Base-by-base conservation (phyloP, 2,329 filamentous ascomycete species). In the Verticillium isaacii region DNA sequence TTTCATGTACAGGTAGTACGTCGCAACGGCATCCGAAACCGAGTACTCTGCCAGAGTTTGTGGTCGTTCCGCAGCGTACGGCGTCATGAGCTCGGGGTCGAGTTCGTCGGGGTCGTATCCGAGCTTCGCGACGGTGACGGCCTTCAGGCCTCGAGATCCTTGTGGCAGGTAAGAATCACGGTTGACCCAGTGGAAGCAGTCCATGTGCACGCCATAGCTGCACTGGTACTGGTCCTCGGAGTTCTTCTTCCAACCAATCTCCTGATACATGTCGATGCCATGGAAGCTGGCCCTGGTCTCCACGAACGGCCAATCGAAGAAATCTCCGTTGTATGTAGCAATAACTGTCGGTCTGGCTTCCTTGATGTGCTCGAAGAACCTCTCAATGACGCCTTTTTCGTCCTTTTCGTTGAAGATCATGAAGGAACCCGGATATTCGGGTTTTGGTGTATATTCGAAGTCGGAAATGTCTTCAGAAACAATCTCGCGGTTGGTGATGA, bases 1-100 rank as follows among this genome's bases (percentile, higher is more conserved):
- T 89, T 99, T 99, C 96, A 99, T 99, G 83, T 99, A 99, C 65
- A 99, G 80, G 72, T 99, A 99, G 74, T 99, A 99, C 0, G 95
- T 99, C 25, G 95, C 95, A 58, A 99, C 95, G 11, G 96, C 96
- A 82, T 99, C 96, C 70, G 96, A 99, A 55, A 99, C 95, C 0
- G 96, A 99, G 77, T 99, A 99, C 71, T 99, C 95, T 9, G 95
- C 94, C 59, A 99, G 81, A 0, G 92, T 96, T 73, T 99, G 95
- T 0, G 95, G 95, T 66, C 92, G 85, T 77, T 99, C 95, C 64
- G 82, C 87, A 17, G 95, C 95, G 85, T 89, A 91, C 5, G 91
- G 92, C 58, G 93, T 96, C 96, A 99, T 99, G 67, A 99, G 78
- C 76, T 99, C 95, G 0, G 95, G 95, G 70, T 99, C 95, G 64